phyloP scores from a whole-genome alignment of 257 asterid species.

The Solanum pinnatisectum region DNA sequence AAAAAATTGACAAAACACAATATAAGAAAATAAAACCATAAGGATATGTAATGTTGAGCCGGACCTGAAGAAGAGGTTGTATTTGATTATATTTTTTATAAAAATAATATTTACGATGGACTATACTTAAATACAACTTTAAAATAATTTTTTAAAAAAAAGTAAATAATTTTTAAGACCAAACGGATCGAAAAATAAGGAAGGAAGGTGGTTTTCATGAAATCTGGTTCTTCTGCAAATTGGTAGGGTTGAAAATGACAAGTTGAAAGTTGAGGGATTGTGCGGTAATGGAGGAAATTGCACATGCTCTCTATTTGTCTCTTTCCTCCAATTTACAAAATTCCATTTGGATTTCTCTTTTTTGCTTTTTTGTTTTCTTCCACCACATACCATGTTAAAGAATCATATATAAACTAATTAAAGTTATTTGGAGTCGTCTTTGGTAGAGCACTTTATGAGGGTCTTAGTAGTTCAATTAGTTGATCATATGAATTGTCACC shows the following conservation, averaged over 20 bases:
- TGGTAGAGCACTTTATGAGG: background rate
- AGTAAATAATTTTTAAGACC: background rate
- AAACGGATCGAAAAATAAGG: background rate
- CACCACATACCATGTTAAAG: background rate
- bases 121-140: background rate
- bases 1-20: background rate
- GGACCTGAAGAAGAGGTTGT: fast-evolving
- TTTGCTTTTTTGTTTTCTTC: slow-evolving; percentile 2
- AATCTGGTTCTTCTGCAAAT: background rate
- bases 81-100: too few relatives aligned
- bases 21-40: background rate
- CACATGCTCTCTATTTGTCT: slow-evolving; percentile 20
- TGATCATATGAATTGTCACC: too few relatives aligned
- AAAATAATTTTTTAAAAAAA: too few relatives aligned
- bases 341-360: background rate
- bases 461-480: background rate
- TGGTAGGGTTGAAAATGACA: background rate
- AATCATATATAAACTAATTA: background rate
- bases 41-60: background rate
- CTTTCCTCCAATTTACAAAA: background rate
- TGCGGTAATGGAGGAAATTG: background rate
- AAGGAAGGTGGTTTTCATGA: background rate
- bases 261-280: background rate
- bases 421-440: background rate
- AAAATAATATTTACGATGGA: background rate